Percentiles rank a stretch among this genome's conserved stretches.
Conservation (phyloP, 2,329 filamentous ascomycete species). For the Sporothrix phasma region DNA sequence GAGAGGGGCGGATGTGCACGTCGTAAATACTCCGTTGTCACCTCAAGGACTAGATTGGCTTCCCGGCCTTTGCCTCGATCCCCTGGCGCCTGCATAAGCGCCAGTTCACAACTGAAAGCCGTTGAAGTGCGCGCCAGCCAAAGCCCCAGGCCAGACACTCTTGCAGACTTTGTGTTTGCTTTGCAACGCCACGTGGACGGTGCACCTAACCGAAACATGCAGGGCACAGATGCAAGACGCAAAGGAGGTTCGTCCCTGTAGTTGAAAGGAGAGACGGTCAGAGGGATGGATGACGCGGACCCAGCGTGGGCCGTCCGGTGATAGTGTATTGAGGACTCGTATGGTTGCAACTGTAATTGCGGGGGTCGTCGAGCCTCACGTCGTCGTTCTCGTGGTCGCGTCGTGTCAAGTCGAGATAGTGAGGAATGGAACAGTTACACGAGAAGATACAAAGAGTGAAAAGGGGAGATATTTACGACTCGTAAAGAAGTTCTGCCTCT, state of each 20-base stretch:
- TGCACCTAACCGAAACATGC: background rate
- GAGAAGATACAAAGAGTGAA: background rate
- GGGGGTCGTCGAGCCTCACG: too few species aligned
- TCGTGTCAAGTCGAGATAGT: too few species aligned
- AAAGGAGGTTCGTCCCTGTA: background rate
- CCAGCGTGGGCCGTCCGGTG: too few species aligned
- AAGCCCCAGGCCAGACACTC: background rate
- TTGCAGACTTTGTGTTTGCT: background rate
- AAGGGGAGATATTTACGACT: background rate
- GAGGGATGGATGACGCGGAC: too few species aligned
- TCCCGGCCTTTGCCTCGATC: conserved; percentile 5
- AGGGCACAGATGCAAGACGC: background rate
- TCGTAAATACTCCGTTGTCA: too few species aligned
- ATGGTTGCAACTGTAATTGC: too few species aligned
- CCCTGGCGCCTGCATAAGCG: conserved; percentile 8
- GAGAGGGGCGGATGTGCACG: background rate
- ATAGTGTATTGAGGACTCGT: too few species aligned
- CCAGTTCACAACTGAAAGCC: background rate
- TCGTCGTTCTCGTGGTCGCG: too few species aligned
- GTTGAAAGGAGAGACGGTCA: too few species aligned
- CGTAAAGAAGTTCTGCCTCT: background rate
- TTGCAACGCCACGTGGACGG: background rate
- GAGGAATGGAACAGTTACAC: background rate
- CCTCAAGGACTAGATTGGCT: background rate
- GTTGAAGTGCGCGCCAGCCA: too few species aligned